Percentiles rank a stretch among this genome's conserved stretches.
Conservation (phyloP, 306 rosid genomes). For the Castanea crenata region DNA sequence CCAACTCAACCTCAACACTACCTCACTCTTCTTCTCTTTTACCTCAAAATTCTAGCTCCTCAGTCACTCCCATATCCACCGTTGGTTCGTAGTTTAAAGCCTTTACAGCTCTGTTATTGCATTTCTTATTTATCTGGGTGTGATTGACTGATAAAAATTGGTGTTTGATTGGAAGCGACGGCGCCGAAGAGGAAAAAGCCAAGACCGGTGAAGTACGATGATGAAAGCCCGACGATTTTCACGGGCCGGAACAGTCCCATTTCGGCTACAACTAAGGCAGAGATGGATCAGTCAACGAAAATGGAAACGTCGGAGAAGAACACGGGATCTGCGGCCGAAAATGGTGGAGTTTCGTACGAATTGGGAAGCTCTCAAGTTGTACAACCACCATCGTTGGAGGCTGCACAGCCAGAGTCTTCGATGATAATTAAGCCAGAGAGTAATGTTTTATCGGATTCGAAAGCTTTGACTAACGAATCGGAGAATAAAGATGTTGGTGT, state of each 20-base stretch:
- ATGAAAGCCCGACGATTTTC: constrained; percentile 43
- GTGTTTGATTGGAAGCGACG: constrained; percentile 20
- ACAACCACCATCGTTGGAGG: constrained; percentile 28
- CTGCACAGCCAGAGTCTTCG: constrained; percentile 31
- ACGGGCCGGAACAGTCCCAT: constrained; percentile 50
- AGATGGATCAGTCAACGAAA: constrained; percentile 50
- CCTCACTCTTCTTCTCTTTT: constrained; percentile 30
- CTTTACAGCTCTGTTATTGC: constrained; percentile 6
- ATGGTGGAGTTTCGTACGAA: constrained; percentile 28
- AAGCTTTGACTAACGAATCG: constrained; percentile 43
- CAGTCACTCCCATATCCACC: constrained; percentile 49
- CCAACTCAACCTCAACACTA: constrained; percentile 41
- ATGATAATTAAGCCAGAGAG: constrained; percentile 40
- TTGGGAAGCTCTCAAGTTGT: constrained; percentile 30
- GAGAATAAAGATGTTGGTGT: constrained; percentile 45
- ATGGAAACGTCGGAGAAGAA: constrained; percentile 53
- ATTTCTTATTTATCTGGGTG: not conserved
- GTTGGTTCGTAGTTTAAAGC: constrained; percentile 56
- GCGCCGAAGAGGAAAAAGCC: constrained; percentile 96
- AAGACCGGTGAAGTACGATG: constrained; percentile 70
- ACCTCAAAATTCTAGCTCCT: constrained; percentile 61
- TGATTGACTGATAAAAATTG: not conserved
- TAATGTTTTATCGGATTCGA: constrained; percentile 36
- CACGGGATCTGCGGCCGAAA: constrained; percentile 59
- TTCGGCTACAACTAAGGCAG: constrained; percentile 37